phyloP scores from a whole-genome alignment of 768 basidiomycete species.

The Royoungia palumana region DNA sequence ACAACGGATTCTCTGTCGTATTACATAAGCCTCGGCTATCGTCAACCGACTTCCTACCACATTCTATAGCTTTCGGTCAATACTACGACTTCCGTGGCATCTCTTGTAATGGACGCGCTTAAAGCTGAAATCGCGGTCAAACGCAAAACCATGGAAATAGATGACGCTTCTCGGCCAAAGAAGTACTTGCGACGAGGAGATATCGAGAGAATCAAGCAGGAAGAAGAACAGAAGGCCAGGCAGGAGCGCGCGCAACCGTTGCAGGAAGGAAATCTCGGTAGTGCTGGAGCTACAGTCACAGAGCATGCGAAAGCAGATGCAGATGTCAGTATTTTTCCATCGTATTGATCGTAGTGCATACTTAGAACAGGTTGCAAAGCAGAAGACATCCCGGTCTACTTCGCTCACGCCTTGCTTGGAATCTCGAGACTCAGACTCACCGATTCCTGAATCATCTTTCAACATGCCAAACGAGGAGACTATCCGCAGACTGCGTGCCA shows the following conservation, averaged over 20 bases:
- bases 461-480: slow-evolving; percentile 95
- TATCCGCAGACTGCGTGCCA: slow-evolving; percentile 79
- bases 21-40: slow-evolving; percentile 19
- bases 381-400: slow-evolving; percentile 39
- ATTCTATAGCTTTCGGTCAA: neutral
- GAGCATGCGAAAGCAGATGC: slow-evolving; percentile 25
- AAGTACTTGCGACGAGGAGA: slow-evolving; percentile 94
- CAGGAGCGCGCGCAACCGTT: slow-evolving; percentile 35
- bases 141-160: slow-evolving; percentile 67
- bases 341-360: slow-evolving; percentile 3
- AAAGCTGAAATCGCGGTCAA: slow-evolving; percentile 87
- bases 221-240: slow-evolving; percentile 36
- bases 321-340: slow-evolving; percentile 44
- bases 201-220: slow-evolving; percentile 66
- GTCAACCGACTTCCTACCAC: neutral
- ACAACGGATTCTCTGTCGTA: slow-evolving; percentile 35
- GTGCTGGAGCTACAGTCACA: slow-evolving; percentile 9
- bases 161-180: slow-evolving; percentile 46
- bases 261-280: slow-evolving; percentile 20
- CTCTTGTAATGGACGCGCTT: slow-evolving; percentile 74
- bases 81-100: neutral
- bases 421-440: slow-evolving; percentile 38
- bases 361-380: slow-evolving; percentile 47
- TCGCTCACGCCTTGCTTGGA: slow-evolving; percentile 39
- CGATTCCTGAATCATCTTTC: slow-evolving; percentile 47